Evolutionary conservation across 176 grass and related monocot species (phyloP).

Genomic region (Tuctoria greenei): DNA sequence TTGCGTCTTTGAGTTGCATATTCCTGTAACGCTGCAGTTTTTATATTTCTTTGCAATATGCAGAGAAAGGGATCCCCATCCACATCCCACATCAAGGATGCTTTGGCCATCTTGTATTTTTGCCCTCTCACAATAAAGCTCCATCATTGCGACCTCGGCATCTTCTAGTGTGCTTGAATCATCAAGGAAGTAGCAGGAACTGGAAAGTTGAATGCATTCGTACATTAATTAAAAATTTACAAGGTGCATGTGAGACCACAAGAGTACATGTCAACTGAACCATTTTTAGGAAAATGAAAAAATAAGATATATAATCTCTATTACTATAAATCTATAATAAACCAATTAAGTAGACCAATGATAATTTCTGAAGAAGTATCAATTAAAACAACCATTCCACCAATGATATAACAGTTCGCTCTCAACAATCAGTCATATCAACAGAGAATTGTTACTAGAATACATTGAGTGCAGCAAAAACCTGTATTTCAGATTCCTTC

Average conservation of each 20-base stretch:
- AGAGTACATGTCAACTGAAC: not conserved
- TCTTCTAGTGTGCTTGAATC: constrained; percentile 73
- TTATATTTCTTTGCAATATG: constrained; percentile 77
- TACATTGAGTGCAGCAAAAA: not conserved
- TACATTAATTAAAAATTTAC: not conserved
- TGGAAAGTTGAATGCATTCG: constrained; percentile 8
- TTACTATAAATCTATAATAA: not conserved
- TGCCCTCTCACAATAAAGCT: constrained; percentile 80
- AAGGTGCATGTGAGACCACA: not conserved
- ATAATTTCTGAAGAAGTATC: not conserved
- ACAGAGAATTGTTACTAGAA: not conserved
- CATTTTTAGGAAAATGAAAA: not conserved
- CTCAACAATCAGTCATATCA: not conserved
- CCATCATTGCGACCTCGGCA: constrained; percentile 85
- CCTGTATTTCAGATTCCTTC: constrained; percentile 89
- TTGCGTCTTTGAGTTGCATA: constrained; percentile 92
- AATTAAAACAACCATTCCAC: not conserved
- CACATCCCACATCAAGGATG: constrained; percentile 86
- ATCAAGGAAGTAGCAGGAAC: constrained; percentile 84
- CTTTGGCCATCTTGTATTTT: constrained; percentile 77
- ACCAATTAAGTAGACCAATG: not conserved
- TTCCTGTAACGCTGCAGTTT: constrained; percentile 76
- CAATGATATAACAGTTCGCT: not conserved
- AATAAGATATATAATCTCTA: not conserved
- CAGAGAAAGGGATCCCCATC: constrained; percentile 87